Evolutionary conservation across 2,329 filamentous ascomycete species (phyloP), one percentile per base, ranked within the genome.

Genomic region (Penicillium sp.): DNA sequence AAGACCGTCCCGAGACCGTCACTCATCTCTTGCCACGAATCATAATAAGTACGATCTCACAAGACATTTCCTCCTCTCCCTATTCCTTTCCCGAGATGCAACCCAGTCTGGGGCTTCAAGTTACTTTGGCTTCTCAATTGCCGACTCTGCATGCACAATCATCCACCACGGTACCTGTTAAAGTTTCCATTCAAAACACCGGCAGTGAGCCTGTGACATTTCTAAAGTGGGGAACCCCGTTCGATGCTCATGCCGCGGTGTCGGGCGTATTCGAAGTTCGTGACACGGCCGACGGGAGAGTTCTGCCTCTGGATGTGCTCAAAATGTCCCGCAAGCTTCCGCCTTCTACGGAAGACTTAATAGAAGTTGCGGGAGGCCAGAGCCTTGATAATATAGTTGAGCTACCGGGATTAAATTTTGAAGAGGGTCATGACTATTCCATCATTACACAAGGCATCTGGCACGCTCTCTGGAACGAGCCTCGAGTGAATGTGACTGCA

Each of bases 201-300:
- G 68, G 71, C 0, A 52, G 68, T 4, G 52, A 66, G 2, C 57
- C 71, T 14, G 57, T 78, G 14, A 78, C 72, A 0, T 46, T 80
- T 5, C 65, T 80, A 3, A 71, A 65, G 61, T 80, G 77, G 77
- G 71, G 69, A 3, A 76, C 69, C 5, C 76, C 76, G 1, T 66
- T 79, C 3, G 78, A 79, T 54, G 61, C 68, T 6, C 65, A 62
- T 6, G 75, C 75, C 6, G 65, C 65, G 22, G 57, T 71, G 6
- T 65, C 76, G n/a, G 71, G 73, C 6, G 55, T 76, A 16, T 76
- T 76, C 48, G 58, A 69, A 13, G 57, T 75, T 6, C 64, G 57
- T 37, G 72, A 76, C 53, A 62, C 59, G 35, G 61, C 63, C 16
- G 63, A 60, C 7, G 63, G 66, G 25, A 52, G 65, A 19, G n/a